Evolutionary conservation across 768 basidiomycete species (phyloP).

Genomic region (Paxillus ammoniavirescens): DNA sequence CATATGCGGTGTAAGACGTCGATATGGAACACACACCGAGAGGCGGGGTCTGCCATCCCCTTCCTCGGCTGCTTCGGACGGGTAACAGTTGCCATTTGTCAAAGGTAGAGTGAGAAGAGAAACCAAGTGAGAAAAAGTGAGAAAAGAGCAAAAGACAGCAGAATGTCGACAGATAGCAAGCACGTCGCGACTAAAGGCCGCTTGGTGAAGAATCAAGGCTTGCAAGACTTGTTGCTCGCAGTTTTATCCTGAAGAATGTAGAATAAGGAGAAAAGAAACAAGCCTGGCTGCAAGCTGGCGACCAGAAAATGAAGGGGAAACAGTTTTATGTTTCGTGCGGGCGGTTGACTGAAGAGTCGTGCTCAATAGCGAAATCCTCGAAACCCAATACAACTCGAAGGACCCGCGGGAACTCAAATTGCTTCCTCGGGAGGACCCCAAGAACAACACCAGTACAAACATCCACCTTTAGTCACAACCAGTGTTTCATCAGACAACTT

Average conservation of each 20-base stretch:
- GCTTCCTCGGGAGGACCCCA: slow-evolving; percentile 24
- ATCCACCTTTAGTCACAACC: not conserved
- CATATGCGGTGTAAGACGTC: slow-evolving; percentile 14
- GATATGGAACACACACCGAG: slow-evolving; percentile 44
- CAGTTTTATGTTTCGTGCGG: slow-evolving; percentile 29
- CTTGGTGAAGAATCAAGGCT: slow-evolving; percentile 19
- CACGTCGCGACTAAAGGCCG: slow-evolving; percentile 31
- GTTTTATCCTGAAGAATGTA: slow-evolving; percentile 12
- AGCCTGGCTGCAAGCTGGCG: slow-evolving; percentile 26
- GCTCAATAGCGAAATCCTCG: slow-evolving; percentile 26
- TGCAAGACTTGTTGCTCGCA: slow-evolving; percentile 19
- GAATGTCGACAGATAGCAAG: slow-evolving; percentile 37
- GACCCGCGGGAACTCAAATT: slow-evolving; percentile 29
- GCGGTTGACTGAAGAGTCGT: slow-evolving; percentile 26
- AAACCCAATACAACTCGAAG: slow-evolving; percentile 24
- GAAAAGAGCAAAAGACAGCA: slow-evolving; percentile 28
- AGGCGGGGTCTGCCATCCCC: slow-evolving; percentile 51
- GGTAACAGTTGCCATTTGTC: slow-evolving; percentile 59
- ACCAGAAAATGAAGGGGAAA: slow-evolving; percentile 21
- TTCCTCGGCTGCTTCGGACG: slow-evolving; percentile 65
- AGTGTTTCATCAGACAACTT: not conserved
- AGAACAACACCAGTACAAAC: not conserved
- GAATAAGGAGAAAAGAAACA: slow-evolving; percentile 14
- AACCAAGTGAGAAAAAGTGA: slow-evolving; percentile 29
- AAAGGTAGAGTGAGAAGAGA: slow-evolving; percentile 20